phyloP scores from a whole-genome alignment of 2,329 filamentous ascomycete genomes.

The Bipolaris cookei region DNA sequence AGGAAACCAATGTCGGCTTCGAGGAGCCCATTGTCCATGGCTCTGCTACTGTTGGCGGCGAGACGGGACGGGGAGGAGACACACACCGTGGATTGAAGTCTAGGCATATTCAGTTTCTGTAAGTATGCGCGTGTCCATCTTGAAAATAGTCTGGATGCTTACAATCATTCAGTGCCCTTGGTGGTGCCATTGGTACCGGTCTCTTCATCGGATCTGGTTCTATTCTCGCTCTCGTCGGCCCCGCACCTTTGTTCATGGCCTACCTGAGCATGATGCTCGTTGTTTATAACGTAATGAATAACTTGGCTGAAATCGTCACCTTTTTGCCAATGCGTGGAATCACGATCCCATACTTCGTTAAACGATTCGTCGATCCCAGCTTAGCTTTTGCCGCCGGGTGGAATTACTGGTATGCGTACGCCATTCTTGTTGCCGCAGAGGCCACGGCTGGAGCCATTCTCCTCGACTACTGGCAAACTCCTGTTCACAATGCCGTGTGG shows the following conservation, averaged over 20 bases:
- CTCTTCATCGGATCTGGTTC: conserved; percentile 46
- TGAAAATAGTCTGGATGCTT: conserved; percentile 9
- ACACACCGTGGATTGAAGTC: conserved; percentile 48
- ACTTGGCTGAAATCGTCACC: conserved; percentile 50
- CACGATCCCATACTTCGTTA: conserved; percentile 49
- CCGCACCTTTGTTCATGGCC: conserved; percentile 47
- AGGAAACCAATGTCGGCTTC: conserved; percentile 19
- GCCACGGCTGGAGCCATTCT: conserved; percentile 44
- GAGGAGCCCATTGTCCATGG: conserved; percentile 38
- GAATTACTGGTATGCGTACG: conserved; percentile 41
- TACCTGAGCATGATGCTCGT: conserved; percentile 49
- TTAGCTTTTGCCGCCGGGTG: conserved; percentile 46
- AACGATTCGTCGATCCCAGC: conserved; percentile 56
- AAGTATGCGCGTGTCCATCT: conserved; percentile 3
- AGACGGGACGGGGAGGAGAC: conserved; percentile 39
- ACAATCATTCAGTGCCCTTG: conserved; percentile 62
- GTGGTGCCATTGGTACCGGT: conserved; percentile 60
- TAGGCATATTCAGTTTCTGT: conserved; percentile 49
- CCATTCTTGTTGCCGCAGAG: conserved; percentile 46
- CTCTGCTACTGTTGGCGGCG: conserved; percentile 37
- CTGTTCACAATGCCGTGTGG: conserved; percentile 44
- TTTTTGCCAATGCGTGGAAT: conserved; percentile 50
- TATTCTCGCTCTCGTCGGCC: conserved; percentile 43
- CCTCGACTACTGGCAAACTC: conserved; percentile 45
- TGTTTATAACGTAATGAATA: conserved; percentile 51